Base-by-base conservation (phyloP, 352 stramenopile species). In the Lagenidium giganteum region DNA sequence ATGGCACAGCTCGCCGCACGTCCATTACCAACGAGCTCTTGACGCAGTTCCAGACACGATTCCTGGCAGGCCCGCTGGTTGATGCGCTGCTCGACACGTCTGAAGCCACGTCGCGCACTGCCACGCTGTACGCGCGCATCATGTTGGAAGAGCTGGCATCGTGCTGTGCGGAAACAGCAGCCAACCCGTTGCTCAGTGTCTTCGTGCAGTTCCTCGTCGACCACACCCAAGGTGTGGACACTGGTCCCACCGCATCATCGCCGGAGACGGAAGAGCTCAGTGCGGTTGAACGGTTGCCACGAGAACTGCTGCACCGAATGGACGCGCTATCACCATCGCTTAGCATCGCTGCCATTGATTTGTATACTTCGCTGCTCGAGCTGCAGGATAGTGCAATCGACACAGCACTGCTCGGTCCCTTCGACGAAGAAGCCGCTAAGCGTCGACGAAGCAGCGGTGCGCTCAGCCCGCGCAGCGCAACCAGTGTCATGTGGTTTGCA, bases 191-290 rank as follows among this genome's bases (percentile, higher is more conserved):
- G 45, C 54, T 89, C 40, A 70, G 64, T 47, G 54, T 83, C 43
- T 85, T 78, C 63, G 57, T 85, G 42, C 68, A 82, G 42, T 86
- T 87, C 52, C 57, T 89, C 23, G 58, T 89, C 4, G 56, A 82
- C 23, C 27, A 49, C 30, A 32, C 17, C 8, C 8, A 31, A 5
- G 11, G 16, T 3, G 16, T 5, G 11, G 27, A 37, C 8, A 9
- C 13, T 45, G 26, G 18, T 26, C 7, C 12, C 29, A 13, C 29
- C 22, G 23, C 32, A 18, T 8, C 11, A 13, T 13, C n/a, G n/a
- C n/a, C 43, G n/a, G 21, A n/a, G 25, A 30, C 3, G 3, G 38
- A 6, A 21, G n/a, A 45, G 3, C 5, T 13, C 47, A 52, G 32
- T 24, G n/a, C 17, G 26, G 18, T 8, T 42, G n/a, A n/a, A n/a